phyloP scores from a whole-genome alignment of 2,329 filamentous ascomycete species.

The Cladosporium sp. region DNA sequence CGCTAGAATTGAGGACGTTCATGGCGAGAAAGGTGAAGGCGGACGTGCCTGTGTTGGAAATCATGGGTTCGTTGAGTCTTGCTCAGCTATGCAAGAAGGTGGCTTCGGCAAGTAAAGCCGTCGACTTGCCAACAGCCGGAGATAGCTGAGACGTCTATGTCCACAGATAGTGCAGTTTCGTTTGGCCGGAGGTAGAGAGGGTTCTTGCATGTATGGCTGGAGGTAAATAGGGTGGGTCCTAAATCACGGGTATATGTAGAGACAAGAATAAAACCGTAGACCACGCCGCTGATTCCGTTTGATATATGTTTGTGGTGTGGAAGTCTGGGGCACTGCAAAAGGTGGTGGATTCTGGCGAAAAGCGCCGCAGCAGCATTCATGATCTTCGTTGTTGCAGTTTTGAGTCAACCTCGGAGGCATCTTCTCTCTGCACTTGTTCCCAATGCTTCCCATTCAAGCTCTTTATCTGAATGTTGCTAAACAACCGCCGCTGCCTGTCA shows the following conservation, averaged over 20 bases:
- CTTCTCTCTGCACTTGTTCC: too few relatives aligned
- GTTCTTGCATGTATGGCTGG: background rate
- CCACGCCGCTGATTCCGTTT: background rate
- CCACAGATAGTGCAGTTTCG: background rate
- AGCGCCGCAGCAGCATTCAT: too few relatives aligned
- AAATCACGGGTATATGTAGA: background rate
- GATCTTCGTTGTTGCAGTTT: background rate
- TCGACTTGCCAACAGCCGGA: background rate
- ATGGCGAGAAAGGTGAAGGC: conserved; percentile 1
- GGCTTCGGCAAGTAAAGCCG: background rate
- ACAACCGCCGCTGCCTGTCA: background rate
- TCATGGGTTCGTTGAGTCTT: conserved; percentile 3
- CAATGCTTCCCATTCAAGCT: background rate
- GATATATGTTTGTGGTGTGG: background rate
- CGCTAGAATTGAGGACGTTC: conserved; percentile 30
- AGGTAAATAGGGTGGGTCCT: background rate
- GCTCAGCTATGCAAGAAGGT: background rate
- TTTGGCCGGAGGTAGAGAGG: background rate
- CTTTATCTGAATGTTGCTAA: background rate
- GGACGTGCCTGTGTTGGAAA: conserved; percentile 10
- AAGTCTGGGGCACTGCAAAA: background rate
- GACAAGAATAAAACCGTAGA: background rate
- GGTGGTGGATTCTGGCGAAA: too few relatives aligned
- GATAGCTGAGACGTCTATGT: background rate
- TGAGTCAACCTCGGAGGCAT: background rate